Evolutionary conservation across 768 basidiomycete genomes (phyloP).

Genomic region (Amanita phalloides): DNA sequence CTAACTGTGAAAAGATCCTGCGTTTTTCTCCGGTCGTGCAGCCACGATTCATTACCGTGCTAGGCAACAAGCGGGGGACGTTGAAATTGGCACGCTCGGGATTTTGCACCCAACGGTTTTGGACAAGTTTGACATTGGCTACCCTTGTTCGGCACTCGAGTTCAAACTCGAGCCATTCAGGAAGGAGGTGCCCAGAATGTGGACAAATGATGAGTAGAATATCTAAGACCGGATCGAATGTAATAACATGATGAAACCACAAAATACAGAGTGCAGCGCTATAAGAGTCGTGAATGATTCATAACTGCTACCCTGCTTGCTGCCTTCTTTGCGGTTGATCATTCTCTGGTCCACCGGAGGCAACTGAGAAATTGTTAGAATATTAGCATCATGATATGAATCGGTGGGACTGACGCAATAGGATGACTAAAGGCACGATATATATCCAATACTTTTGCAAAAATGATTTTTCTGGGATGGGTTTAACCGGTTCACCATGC

Average conservation of each 20-base stretch:
- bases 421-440: conserved; percentile 45
- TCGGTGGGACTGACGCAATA: conserved; percentile 37
- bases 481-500: conserved; percentile 52
- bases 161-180: conserved; percentile 94
- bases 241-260: background rate
- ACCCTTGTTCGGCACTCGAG: conserved; percentile 92
- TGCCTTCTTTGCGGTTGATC: conserved; percentile 15
- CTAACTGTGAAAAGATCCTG: conserved; percentile 49
- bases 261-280: too few relatives aligned
- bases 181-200: conserved; percentile 49
- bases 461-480: conserved; percentile 64
- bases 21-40: conserved; percentile 92
- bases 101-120: conserved; percentile 90
- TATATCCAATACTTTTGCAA: conserved; percentile 91
- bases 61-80: conserved; percentile 39
- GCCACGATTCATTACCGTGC: conserved; percentile 86
- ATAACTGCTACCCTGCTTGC: background rate
- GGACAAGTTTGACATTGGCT: conserved; percentile 86
- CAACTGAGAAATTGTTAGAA: conserved; percentile 16
- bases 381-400: background rate
- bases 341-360: conserved; percentile 28
- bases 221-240: background rate
- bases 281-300: background rate
- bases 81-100: conserved; percentile 80
- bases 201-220: conserved; percentile 41